These are phyloP conservation scores for Talaromyces adpressus DNA, from an alignment of 495 filamentous ascomycete species.

Conservation along the genomic window DNA sequence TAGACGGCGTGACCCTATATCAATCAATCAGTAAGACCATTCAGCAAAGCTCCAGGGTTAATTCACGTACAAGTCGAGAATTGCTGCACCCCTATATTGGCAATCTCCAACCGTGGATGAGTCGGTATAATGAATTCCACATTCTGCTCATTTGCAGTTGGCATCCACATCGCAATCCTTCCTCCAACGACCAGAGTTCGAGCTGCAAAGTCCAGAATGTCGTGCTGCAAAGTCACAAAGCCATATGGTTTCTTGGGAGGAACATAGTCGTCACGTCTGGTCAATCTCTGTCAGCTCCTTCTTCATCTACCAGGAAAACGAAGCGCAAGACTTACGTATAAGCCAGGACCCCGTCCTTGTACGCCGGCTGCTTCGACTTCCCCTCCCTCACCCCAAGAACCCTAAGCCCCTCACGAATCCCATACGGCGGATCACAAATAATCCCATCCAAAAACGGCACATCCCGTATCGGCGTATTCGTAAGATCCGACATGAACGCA, in stretches of 20 bases:
- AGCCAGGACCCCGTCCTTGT: slow-evolving; percentile 61
- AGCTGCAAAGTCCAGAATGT: slow-evolving; percentile 78
- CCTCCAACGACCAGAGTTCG: slow-evolving; percentile 75
- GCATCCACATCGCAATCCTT: slow-evolving; percentile 93
- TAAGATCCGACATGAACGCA: slow-evolving; percentile 78
- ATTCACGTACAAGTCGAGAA: slow-evolving; percentile 71
- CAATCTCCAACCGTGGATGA: slow-evolving; percentile 69
- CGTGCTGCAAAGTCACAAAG: slow-evolving; percentile 80
- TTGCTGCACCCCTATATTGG: slow-evolving; percentile 71
- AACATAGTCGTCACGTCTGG: slow-evolving; percentile 68
- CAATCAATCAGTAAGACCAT: slow-evolving; percentile 11
- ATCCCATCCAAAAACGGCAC: slow-evolving; percentile 71
- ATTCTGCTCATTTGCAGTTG: slow-evolving; percentile 74
- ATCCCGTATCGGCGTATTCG: slow-evolving; percentile 70
- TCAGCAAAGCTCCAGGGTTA: background rate
- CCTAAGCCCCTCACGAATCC: slow-evolving; percentile 86
- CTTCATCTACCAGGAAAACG: too few species aligned
- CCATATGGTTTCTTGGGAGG: slow-evolving; percentile 88
- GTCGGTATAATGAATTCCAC: slow-evolving; percentile 67
- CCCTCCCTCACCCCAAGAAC: slow-evolving; percentile 76
- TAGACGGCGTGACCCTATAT: slow-evolving; percentile 71
- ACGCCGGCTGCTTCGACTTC: slow-evolving; percentile 48
- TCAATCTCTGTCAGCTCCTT: slow-evolving; percentile 9
- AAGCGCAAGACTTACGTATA: slow-evolving; percentile 72
- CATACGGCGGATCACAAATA: slow-evolving; percentile 95